A percentile compares a stretch with the other conserved stretches of the same genome.
phyloP scores from a whole-genome alignment of 805 yeast genomes.

The Candida sanyiensis region DNA sequence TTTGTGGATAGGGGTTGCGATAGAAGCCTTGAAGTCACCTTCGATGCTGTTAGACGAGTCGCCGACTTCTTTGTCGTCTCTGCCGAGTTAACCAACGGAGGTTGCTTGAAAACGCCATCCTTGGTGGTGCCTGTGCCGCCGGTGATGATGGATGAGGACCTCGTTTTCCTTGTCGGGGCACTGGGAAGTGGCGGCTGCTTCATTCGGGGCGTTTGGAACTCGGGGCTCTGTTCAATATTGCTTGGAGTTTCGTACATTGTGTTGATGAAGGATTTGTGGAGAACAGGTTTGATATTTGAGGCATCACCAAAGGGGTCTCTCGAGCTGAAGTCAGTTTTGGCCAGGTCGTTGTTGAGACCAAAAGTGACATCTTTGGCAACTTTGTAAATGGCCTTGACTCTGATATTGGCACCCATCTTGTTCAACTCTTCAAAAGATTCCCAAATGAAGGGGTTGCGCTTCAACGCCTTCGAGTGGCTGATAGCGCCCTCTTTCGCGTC shows the following conservation, averaged over 20 bases:
- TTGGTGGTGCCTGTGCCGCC: constrained; percentile 3
- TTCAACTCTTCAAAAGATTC: constrained; percentile 80
- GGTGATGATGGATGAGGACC: constrained; percentile 21
- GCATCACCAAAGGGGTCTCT: constrained; percentile 28
- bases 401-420: constrained; percentile 62
- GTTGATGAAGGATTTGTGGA: constrained; percentile 14
- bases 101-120: constrained; percentile 18
- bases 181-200: constrained; percentile 32
- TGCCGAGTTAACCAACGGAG: constrained; percentile 13
- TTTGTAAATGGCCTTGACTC: constrained; percentile 50
- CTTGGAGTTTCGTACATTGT: constrained; percentile 18
- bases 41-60: constrained; percentile 37
- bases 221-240: constrained; percentile 18
- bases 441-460: constrained; percentile 74
- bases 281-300: constrained; percentile 12
- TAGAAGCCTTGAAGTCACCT: constrained; percentile 42
- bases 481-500: constrained; percentile 61
- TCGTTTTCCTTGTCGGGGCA: constrained; percentile 35
- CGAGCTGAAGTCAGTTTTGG: constrained; percentile 9
- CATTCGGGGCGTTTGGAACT: constrained; percentile 38
- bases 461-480: constrained; percentile 63
- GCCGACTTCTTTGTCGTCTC: constrained; percentile 23
- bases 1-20: constrained; percentile 33
- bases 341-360: constrained; percentile 9
- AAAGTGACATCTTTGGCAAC: constrained; percentile 13